Evolutionary conservation across 2,329 filamentous ascomycete species (phyloP).

Genomic region (Zymoseptoria pseudotritici): DNA sequence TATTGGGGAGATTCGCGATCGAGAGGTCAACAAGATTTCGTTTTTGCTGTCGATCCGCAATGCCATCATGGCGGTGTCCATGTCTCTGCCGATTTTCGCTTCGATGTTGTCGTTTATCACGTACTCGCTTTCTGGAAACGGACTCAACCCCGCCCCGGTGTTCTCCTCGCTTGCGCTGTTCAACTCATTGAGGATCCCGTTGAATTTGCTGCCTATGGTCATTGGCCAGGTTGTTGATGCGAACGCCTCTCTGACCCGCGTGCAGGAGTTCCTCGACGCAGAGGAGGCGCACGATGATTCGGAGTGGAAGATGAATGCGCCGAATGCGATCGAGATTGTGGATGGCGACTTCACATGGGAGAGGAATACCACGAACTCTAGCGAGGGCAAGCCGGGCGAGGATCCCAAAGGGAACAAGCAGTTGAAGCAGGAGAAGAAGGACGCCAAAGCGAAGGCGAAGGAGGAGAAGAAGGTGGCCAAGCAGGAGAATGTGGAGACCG

Average conservation of each 20-base stretch:
- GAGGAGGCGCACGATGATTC: slow-evolving; percentile 77
- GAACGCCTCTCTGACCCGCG: slow-evolving; percentile 73
- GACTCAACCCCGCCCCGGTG: slow-evolving; percentile 65
- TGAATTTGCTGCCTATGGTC: slow-evolving; percentile 82
- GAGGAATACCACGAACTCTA: slow-evolving; percentile 45
- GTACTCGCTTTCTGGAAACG: slow-evolving; percentile 53
- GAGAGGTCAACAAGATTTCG: slow-evolving; percentile 79
- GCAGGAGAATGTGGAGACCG: slow-evolving; percentile 21
- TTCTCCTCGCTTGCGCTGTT: slow-evolving; percentile 94
- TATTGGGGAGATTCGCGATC: slow-evolving; percentile 62
- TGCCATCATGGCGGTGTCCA: slow-evolving; percentile 72
- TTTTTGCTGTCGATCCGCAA: slow-evolving; percentile 75
- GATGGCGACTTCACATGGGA: slow-evolving; percentile 86
- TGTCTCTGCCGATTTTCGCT: slow-evolving; percentile 85
- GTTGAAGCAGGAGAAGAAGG: slow-evolving; percentile 38
- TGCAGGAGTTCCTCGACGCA: slow-evolving; percentile 78
- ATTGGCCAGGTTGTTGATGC: slow-evolving; percentile 87
- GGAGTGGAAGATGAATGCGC: slow-evolving; percentile 45
- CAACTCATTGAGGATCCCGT: slow-evolving; percentile 80
- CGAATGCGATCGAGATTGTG: slow-evolving; percentile 58
- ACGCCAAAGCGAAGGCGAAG: slow-evolving; percentile 37
- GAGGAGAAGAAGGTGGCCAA: slow-evolving; percentile 30
- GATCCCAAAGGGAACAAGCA: slow-evolving; percentile 28
- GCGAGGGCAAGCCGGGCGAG: slow-evolving; percentile 28
- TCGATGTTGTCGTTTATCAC: slow-evolving; percentile 95